Conservation (phyloP, 2,329 filamentous ascomycete genomes). For the Tolypocladium inflatum region DNA sequence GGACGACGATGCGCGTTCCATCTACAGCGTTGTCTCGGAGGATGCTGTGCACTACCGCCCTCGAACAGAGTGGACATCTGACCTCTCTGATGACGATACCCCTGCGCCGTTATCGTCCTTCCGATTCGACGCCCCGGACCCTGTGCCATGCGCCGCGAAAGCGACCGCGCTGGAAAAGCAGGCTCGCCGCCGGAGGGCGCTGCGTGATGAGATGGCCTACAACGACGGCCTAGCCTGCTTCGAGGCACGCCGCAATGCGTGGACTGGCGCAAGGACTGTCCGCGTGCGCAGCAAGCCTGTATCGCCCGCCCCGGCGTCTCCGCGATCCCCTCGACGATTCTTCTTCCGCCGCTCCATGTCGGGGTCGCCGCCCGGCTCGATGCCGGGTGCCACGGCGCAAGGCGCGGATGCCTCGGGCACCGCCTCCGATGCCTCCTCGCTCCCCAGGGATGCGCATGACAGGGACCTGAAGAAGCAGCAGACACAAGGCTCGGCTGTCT, state of each 20-base stretch:
- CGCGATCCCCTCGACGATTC: slow-evolving; percentile 37
- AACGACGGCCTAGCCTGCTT: slow-evolving; percentile 80
- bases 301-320: slow-evolving; percentile 30
- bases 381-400: slow-evolving; percentile 11
- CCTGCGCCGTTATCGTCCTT: slow-evolving; percentile 36
- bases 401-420: slow-evolving; percentile 23
- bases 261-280: slow-evolving; percentile 67
- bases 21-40: slow-evolving; percentile 49
- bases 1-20: slow-evolving; percentile 36
- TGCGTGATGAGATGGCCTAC: slow-evolving; percentile 60
- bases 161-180: slow-evolving; percentile 37
- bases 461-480: slow-evolving; percentile 20
- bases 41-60: slow-evolving; percentile 40
- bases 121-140: slow-evolving; percentile 40
- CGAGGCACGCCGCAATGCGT: slow-evolving; percentile 66
- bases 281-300: slow-evolving; percentile 39
- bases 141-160: slow-evolving; percentile 32
- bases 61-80: slow-evolving; percentile 47
- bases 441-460: slow-evolving; percentile 24
- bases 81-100: slow-evolving; percentile 41
- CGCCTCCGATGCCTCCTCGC: slow-evolving; percentile 32
- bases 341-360: slow-evolving; percentile 39
- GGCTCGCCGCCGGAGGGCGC: slow-evolving; percentile 44
- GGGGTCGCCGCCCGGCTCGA: slow-evolving; percentile 24
- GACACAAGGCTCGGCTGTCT: slow-evolving; percentile 22